These are phyloP conservation scores for Picea abies DNA, from an alignment of 83 land plant genomes.

Conservation along the genomic window DNA sequence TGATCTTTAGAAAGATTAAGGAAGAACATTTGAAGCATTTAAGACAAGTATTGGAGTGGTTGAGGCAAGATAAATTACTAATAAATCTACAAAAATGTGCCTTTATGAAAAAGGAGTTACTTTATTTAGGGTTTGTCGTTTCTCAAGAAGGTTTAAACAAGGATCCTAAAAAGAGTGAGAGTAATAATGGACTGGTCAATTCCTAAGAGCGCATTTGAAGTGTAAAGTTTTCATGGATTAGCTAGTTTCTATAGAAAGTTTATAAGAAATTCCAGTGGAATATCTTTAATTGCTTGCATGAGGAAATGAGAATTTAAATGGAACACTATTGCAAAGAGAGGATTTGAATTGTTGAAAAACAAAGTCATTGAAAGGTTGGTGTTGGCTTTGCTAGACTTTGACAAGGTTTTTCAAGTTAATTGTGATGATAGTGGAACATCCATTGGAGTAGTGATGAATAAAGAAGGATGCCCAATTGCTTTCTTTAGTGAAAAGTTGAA, in stretches of 20 bases:
- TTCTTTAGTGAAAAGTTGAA: neutral
- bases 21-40: neutral
- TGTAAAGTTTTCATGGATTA: slow-evolving; percentile 20
- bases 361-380: neutral
- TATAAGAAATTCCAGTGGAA: no score
- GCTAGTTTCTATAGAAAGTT: slow-evolving; percentile 10
- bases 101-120: neutral
- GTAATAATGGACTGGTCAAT: slow-evolving; percentile 19
- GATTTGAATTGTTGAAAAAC: neutral
- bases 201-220: slow-evolving; percentile 5
- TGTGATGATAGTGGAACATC: slow-evolving; percentile 4
- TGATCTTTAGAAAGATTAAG: neutral
- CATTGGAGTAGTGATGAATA: neutral
- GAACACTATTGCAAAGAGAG: neutral
- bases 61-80: neutral
- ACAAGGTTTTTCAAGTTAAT: slow-evolving; percentile 15
- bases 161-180: neutral
- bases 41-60: neutral
- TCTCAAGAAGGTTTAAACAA: neutral
- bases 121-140: slow-evolving; percentile 24
- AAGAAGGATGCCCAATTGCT: neutral
- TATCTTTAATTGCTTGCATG: no score
- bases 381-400: slow-evolving; percentile 14
- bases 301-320: neutral
- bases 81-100: neutral